Base-by-base conservation (phyloP, 2,329 filamentous ascomycete species). In the Akanthomyces muscarius region DNA sequence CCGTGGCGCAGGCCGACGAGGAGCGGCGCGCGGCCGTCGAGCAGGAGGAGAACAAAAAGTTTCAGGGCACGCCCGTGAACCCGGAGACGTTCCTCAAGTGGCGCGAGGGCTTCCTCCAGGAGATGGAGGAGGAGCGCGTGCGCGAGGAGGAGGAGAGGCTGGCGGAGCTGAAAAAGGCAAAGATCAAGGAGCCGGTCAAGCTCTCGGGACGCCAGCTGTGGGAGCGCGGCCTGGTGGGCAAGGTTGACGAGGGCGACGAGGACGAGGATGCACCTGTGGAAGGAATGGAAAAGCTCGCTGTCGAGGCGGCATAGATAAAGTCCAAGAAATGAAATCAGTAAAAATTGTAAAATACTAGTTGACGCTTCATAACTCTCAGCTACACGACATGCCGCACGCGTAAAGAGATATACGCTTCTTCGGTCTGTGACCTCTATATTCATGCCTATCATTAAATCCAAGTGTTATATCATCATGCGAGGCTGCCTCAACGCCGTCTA, bases 11-110 rank as follows among this genome's bases (percentile, higher is more conserved):
- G 11, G 52, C 51, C 11, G 85, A 84, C 1, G 95, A 99, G 77
- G 59, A 45, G 41, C 77, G 70, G 16, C 63, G 78, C 16, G 74
- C 81, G 7, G 85, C 80, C 13, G 85, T 84, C 1, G 95, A 99
- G 77, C 87, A 90, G 66, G 92, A 95, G 75, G 95, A 99, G 80
- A 99, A 99, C 75, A 87, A 89, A 70, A 98, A 97, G 77, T 99
- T 99, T 76, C 90, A 96, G 74, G 95, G 95, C 63, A 91, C 91
- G 42, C 83, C 87, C 38, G 95, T 99, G 23, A 98, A 88, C n/a
- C 82, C 86, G 25, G 92, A 97, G 78, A 88, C 87, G 0, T 99
- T 98, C 71, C 72, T 90, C 68, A 85, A 84, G 68, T 99, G 95
- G 95, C 83, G 91, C 62, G 87, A 88, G 45, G 84, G 76, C 11